Evolutionary conservation across 768 basidiomycete genomes (phyloP), one percentile per base, ranked within the genome.

Genomic region (Clathrus columnatus): DNA sequence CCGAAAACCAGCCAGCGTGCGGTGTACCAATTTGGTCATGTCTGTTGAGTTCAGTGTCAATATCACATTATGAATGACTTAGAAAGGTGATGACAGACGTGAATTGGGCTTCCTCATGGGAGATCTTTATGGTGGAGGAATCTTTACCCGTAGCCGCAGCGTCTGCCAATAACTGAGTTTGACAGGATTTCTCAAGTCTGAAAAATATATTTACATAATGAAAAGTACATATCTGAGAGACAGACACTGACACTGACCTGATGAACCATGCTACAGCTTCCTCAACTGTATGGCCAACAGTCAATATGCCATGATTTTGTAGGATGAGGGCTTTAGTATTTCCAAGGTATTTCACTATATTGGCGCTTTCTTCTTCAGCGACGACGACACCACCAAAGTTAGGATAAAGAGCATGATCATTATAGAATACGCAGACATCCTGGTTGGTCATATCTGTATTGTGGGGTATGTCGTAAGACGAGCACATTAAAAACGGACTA

Each of bases 161-260:
- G 32, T 74, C 73, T 14, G 71, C 72, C 52, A 77, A 63, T 5
- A 79, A 67, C 60, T 75, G 74, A 27, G 74, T 73, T 51, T 77
- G 71, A 61, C 77, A 79, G 5, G 71, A 67, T 45, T 71, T 69
- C 60, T 79, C 77, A 10, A 55, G 21, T 45, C 54, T 55, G 24
- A 20, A 30, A 21, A 53, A 20, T 28, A 49, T 58, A n/a, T 20
- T 27, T 4, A 4, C n/a, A 24, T 11, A 24, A 21, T 27, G 8
- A 41, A 30, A 26, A 8, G 18, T 18, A 50, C 51, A 17, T 56
- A n/a, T n/a, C n/a, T n/a, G n/a, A n/a, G n/a, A n/a, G n/a, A n/a
- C n/a, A n/a, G n/a, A n/a, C n/a, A n/a, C n/a, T n/a, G n/a, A 44
- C 46, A 60, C 63, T 18, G 21, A 51, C 50, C 26, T 50, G 45